Evolutionary conservation across 805 yeast genomes (phyloP), one percentile per base, ranked within the genome.

Genomic region (Candida schatavii): DNA sequence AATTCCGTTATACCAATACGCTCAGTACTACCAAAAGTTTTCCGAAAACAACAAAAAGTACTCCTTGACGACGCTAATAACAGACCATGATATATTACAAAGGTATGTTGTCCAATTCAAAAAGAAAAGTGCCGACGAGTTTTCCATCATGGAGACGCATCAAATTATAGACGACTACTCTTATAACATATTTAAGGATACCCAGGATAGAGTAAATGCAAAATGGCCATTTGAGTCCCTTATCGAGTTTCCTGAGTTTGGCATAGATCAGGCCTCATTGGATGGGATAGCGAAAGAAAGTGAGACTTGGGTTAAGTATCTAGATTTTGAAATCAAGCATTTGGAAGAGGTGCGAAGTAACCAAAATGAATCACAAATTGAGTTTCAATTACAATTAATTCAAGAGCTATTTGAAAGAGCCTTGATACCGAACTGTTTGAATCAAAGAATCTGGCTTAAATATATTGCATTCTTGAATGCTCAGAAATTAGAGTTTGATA

Each of bases 1-100:
- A 31, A 67, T 86, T 2, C 98, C 98, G 0, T 62, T 91, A 35
- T 91, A 91, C 61, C 95, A 89, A 53, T 90, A 88, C 58, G 83
- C 97, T 0, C 80, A 77, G 48, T 91, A 83, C 58, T 85, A 78
- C 53, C 80, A 68, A 66, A 56, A 70, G 54, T 61, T 79, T 54
- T 52, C 66, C 45, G 67, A 68, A 47, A 47, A 68, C 46, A 54
- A 57, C 46, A 64, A 68, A 38, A 20, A 18, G 20, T 30, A 29
- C 27, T 3, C 27, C 13, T 15, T 38, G 5, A 25, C 18, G 4
- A 28, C 28, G 14, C 21, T 38, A 19, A 52, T 50, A 5, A 42
- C 72, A 2, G 44, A 51, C 2, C 49, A 46, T 2, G 46, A 39
- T 37, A 47, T 36, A 3, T 45, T 62, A 7, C 37, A 49, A 3